Evolutionary conservation across 1,139 yeast genomes (phyloP), one percentile per base, ranked within the genome.

Genomic region (Hemisphaericaspora xylofermentans): DNA sequence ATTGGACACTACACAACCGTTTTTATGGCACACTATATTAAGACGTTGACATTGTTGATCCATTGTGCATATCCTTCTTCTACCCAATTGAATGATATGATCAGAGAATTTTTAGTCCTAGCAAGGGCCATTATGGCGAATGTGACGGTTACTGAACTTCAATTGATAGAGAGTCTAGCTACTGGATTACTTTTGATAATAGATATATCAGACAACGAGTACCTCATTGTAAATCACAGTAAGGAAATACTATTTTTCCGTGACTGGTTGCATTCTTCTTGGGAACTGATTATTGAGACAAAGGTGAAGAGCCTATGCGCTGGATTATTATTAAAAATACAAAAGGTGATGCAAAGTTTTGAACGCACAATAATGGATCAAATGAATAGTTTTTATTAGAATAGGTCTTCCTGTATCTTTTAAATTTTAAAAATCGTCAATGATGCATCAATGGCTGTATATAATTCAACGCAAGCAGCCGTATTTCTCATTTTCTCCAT

Each of bases 21-120:
- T 1, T 61, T 84, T 30, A 66, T 71, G 25, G 74, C 80, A 0
- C 91, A 84, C 54, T 83, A 72, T 54, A 52, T 84, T 40, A 74
- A 78, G 42, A 80, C 88, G 0, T 54, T 85, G 44, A 71, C 80
- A 0, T 55, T 84, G 17, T 52, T 84, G 6, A 57, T 82, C 21
- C 79, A 79, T 41, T 66, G 81, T 38, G 80, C 85, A 0, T 74
- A 75, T 47, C 88, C 88, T 0, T 60, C 78, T 0, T 64, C 77
- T 0, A 51, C 61, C 0, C 76, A 78, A 42, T 50, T 80, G 16
- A 59, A 64, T 1, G 86, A 79, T 33, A 82, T 84, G 88, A 64
- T 78, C 1, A 58, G 64, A 3, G 91, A 83, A 49, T 61, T 71
- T 41, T 50, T 83, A 16, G 60, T 66, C 1, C 56, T 82, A 3